phyloP scores from a whole-genome alignment of 352 stramenopile genomes.

The Globisporangium paroecandrum region DNA sequence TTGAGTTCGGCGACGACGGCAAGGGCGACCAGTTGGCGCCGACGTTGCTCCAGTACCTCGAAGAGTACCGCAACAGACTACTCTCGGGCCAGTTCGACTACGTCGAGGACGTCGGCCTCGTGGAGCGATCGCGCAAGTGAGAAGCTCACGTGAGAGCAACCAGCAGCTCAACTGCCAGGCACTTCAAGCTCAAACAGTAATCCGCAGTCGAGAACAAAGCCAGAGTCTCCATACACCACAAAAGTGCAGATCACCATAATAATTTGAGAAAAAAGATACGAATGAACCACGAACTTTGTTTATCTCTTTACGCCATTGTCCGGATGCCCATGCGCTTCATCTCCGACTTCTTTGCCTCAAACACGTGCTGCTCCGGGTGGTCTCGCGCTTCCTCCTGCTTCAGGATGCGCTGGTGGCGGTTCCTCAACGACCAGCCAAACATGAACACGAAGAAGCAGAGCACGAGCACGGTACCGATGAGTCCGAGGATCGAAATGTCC shows the following conservation, averaged over 20 bases:
- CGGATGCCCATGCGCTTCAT: conserved; percentile 77
- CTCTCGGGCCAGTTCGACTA: conserved; percentile 81
- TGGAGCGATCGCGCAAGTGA: conserved; percentile 72
- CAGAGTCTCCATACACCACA: background rate
- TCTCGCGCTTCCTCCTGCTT: conserved; percentile 18
- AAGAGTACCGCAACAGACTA: conserved; percentile 79
- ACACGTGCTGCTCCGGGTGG: conserved; percentile 15
- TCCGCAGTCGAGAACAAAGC: background rate
- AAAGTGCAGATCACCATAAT: background rate
- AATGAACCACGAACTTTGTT: background rate
- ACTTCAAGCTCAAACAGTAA: background rate
- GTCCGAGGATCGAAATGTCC: conserved; percentile 61
- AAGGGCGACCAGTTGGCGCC: conserved; percentile 42
- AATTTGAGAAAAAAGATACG: conserved; percentile 15
- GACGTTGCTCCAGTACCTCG: conserved; percentile 68
- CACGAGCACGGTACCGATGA: conserved; percentile 60
- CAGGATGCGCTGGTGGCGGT: conserved; percentile 46
- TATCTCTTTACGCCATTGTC: conserved; percentile 36
- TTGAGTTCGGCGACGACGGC: conserved; percentile 65
- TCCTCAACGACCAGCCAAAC: conserved; percentile 60
- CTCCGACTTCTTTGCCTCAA: conserved; percentile 23
- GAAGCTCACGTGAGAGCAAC: background rate
- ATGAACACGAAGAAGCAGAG: conserved; percentile 51
- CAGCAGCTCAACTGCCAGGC: background rate
- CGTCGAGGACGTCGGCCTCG: conserved; percentile 76